phyloP scores from a whole-genome alignment of 345 rosid genomes.

The Atalantia buxifolia region DNA sequence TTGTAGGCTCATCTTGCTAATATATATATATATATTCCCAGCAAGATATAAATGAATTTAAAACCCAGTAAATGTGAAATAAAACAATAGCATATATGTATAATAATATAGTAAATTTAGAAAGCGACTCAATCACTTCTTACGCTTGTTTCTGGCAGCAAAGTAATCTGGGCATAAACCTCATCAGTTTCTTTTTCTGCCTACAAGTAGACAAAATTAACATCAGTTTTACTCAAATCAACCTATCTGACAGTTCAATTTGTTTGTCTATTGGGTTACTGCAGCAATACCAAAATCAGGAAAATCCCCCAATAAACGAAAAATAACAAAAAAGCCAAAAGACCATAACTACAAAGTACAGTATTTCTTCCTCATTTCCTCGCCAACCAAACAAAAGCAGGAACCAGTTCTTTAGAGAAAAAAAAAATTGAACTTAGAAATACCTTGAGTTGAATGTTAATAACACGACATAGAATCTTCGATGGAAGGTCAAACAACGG shows the following conservation, averaged over 20 bases:
- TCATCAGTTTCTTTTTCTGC: conserved; percentile 97
- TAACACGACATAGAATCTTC: conserved; percentile 79
- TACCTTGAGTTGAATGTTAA: conserved; percentile 74
- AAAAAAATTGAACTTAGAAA: neutral
- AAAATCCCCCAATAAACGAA: neutral
- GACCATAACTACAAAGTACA: neutral
- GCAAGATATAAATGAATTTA: too few relatives aligned
- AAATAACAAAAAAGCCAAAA: neutral
- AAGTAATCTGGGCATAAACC: conserved; percentile 86
- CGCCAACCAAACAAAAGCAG: conserved; percentile 1
- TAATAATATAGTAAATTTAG: neutral
- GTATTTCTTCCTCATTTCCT: neutral
- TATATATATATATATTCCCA: too few relatives aligned
- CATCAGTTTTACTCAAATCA: conserved; percentile 9
- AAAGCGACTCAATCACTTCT: conserved; percentile 24
- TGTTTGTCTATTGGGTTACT: too few relatives aligned
- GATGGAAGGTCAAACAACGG: conserved; percentile 66
- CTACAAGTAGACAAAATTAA: conserved; percentile 34
- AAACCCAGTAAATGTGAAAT: neutral
- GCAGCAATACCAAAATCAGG: neutral
- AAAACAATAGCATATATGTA: neutral
- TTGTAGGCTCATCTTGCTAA: conserved; percentile 56
- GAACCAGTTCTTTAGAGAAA: neutral
- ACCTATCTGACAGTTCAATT: neutral
- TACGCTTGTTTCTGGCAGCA: conserved; percentile 66